These are phyloP conservation scores for Blastocystis sp. DNA, from an alignment of 352 stramenopile genomes.

Conservation along the genomic window DNA sequence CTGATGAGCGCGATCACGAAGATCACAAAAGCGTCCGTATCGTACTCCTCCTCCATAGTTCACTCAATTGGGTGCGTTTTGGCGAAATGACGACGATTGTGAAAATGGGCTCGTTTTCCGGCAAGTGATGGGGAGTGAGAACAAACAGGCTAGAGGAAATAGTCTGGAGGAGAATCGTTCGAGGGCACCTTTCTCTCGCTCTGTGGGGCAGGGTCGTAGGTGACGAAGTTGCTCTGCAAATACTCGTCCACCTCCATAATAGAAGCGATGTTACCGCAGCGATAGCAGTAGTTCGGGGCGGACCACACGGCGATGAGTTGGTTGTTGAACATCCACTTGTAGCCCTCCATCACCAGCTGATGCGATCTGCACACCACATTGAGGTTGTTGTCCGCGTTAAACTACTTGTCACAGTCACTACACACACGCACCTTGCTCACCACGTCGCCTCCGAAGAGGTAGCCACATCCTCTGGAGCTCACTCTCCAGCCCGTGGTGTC, in stretches of 20 bases:
- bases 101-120: too few relatives aligned
- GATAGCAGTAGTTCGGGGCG: slow-evolving; percentile 72
- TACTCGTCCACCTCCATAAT: slow-evolving; percentile 82
- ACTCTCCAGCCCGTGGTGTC: slow-evolving; percentile 95
- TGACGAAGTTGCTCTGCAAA: slow-evolving; percentile 74
- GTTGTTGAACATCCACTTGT: slow-evolving; percentile 27
- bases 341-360: slow-evolving; percentile 81
- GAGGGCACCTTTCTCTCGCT: slow-evolving; percentile 90
- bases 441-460: slow-evolving; percentile 95
- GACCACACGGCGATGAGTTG: slow-evolving; percentile 90
- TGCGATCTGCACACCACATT: slow-evolving; percentile 79
- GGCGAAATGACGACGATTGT: background rate
- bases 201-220: slow-evolving; percentile 85
- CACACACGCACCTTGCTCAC: slow-evolving; percentile 83
- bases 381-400: slow-evolving; percentile 83
- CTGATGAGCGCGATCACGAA: slow-evolving; percentile 33
- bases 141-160: slow-evolving; percentile 87
- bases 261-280: slow-evolving; percentile 82
- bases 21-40: slow-evolving; percentile 32
- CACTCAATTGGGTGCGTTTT: background rate
- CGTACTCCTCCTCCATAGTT: slow-evolving; percentile 29
- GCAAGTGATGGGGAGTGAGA: background rate
- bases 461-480: slow-evolving; percentile 90
- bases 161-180: slow-evolving; percentile 97
- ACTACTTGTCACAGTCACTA: slow-evolving; percentile 80